These are phyloP conservation scores for Annulohypoxylon moriforme DNA, from an alignment of 495 filamentous ascomycete species.

Conservation along the genomic window DNA sequence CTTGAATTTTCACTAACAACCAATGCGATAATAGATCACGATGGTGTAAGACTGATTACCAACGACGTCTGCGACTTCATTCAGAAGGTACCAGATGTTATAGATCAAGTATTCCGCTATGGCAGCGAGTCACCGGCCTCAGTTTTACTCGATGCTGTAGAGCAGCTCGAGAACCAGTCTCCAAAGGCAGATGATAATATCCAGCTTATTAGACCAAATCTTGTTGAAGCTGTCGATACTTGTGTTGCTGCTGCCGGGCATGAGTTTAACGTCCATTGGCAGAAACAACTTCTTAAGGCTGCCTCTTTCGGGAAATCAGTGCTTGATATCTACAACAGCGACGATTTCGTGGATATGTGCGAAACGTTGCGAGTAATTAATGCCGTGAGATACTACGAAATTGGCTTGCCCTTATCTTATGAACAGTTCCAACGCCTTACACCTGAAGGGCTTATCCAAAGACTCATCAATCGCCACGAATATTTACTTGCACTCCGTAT, in stretches of 20 bases:
- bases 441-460: slow-evolving; percentile 84
- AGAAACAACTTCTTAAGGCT: slow-evolving; percentile 93
- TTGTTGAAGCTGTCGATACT: slow-evolving; percentile 90
- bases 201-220: slow-evolving; percentile 84
- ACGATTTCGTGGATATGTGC: slow-evolving; percentile 98
- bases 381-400: slow-evolving; percentile 87
- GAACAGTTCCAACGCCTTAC: slow-evolving; percentile 89
- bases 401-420: slow-evolving; percentile 91
- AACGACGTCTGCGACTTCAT: slow-evolving; percentile 95
- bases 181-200: slow-evolving; percentile 98
- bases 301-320: slow-evolving; percentile 98
- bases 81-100: slow-evolving; percentile 90
- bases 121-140: slow-evolving; percentile 89
- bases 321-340: slow-evolving; percentile 93
- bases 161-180: slow-evolving; percentile 90
- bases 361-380: slow-evolving; percentile 93
- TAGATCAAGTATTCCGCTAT: slow-evolving; percentile 86
- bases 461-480: slow-evolving; percentile 87
- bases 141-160: slow-evolving; percentile 89
- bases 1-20: slow-evolving; percentile 64
- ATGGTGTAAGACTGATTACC: slow-evolving; percentile 87
- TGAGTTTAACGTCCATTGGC: slow-evolving; percentile 90
- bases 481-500: slow-evolving; percentile 91
- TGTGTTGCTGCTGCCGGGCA: slow-evolving; percentile 87
- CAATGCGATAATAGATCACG: slow-evolving; percentile 78